Percentiles rank a stretch among this genome's conserved stretches.
These are phyloP conservation scores for Passalora sequoiae DNA, from an alignment of 2,329 filamentous ascomycete genomes.

Conservation along the genomic window DNA sequence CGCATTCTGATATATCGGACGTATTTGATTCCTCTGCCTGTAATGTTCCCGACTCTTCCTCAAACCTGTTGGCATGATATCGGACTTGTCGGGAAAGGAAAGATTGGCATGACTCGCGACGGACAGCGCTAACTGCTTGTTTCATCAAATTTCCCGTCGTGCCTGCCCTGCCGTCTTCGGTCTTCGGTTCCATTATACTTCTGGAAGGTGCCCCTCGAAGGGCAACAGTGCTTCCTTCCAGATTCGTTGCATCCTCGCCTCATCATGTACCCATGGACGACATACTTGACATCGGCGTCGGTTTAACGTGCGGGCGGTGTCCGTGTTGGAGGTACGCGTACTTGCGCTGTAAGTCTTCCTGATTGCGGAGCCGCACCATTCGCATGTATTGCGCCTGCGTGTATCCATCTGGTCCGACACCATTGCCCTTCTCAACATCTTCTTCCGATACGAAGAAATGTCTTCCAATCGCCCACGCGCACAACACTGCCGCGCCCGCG, in stretches of 20 bases:
- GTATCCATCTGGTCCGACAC: slow-evolving; percentile 11
- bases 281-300: slow-evolving; percentile 11
- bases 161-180: too few relatives aligned
- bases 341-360: slow-evolving; percentile 17
- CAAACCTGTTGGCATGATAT: too few relatives aligned
- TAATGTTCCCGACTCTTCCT: too few relatives aligned
- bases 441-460: slow-evolving; percentile 14
- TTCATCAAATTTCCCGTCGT: too few relatives aligned
- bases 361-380: slow-evolving; percentile 20
- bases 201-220: too few relatives aligned
- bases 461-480: slow-evolving; percentile 17
- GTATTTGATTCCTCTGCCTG: too few relatives aligned
- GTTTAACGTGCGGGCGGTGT: slow-evolving; percentile 6
- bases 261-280: slow-evolving; percentile 9
- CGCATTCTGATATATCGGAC: too few relatives aligned
- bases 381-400: slow-evolving; percentile 25
- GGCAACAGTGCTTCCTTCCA: neutral
- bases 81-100: too few relatives aligned
- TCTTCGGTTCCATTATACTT: too few relatives aligned
- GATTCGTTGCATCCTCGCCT: neutral
- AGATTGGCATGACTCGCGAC: too few relatives aligned
- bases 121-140: too few relatives aligned
- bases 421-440: slow-evolving; percentile 1
- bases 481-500: slow-evolving; percentile 17
- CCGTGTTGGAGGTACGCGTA: slow-evolving; percentile 12